Conservation (phyloP, 202 grass and related monocot species). For the Alloteropsis angusta region DNA sequence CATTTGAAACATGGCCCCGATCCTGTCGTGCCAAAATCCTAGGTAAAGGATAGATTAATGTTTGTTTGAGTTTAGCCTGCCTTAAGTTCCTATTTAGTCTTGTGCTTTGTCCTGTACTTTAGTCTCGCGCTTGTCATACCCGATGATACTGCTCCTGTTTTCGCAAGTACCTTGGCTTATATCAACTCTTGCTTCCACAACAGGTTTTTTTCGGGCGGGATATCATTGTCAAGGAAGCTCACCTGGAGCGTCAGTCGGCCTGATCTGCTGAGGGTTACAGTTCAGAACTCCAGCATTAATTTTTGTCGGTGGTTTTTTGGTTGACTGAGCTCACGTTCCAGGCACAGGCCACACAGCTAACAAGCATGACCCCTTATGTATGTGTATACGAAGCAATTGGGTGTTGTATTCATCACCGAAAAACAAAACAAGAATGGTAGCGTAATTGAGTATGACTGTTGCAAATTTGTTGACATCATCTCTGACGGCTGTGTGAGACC, state of each 20-base stretch:
- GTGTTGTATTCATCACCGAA: background rate
- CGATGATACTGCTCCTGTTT: background rate
- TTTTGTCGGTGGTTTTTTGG: conserved; percentile 16
- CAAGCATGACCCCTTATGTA: conserved; percentile 7
- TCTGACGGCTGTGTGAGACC: background rate
- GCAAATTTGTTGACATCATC: conserved; percentile 8
- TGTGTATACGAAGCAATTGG: background rate
- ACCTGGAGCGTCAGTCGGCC: background rate
- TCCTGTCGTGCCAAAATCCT: background rate
- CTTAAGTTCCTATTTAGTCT: background rate
- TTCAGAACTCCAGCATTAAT: background rate
- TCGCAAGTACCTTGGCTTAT: background rate
- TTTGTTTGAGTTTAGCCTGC: background rate
- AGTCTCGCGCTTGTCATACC: background rate
- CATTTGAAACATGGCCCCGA: background rate
- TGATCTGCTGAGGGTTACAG: background rate
- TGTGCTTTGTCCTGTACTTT: background rate
- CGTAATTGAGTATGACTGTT: background rate
- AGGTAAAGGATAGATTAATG: background rate
- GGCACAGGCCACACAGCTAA: conserved; percentile 6
- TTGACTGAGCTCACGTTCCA: background rate
- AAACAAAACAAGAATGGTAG: background rate
- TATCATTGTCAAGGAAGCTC: conserved; percentile 50
- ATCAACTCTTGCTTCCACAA: conserved; percentile 6
- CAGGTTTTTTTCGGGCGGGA: conserved; percentile 54